These are phyloP conservation scores for Sugiyamaella grinbergsii DNA, from an alignment of 1,139 yeast species.

Conservation along the genomic window DNA sequence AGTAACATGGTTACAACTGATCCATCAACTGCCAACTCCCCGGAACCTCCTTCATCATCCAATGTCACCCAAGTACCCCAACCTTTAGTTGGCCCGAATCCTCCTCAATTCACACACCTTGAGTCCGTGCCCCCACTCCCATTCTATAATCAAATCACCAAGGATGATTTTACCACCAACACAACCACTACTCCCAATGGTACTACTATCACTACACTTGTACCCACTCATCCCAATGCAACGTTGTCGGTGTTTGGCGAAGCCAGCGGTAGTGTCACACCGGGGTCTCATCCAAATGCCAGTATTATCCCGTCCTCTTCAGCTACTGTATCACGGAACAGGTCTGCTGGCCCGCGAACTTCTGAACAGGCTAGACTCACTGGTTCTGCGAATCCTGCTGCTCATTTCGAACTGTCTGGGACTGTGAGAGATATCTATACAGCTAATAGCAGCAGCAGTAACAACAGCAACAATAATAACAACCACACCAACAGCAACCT, in stretches of 20 bases:
- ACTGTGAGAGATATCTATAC: neutral
- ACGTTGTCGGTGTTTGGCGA: slow-evolving; percentile 23
- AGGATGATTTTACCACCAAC: slow-evolving; percentile 82
- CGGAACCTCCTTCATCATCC: slow-evolving; percentile 15
- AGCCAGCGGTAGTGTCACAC: slow-evolving; percentile 9
- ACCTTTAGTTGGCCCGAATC: slow-evolving; percentile 37
- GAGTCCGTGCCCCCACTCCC: slow-evolving; percentile 65
- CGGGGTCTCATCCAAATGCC: neutral
- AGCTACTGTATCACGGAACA: neutral
- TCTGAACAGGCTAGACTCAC: neutral
- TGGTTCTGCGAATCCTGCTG: neutral
- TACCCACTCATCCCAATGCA: slow-evolving; percentile 58
- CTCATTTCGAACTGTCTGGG: neutral
- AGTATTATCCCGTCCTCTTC: neutral
- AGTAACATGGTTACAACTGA: slow-evolving; percentile 24
- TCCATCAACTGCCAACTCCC: slow-evolving; percentile 18
- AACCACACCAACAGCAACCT: slow-evolving; percentile 1
- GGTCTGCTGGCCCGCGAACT: neutral
- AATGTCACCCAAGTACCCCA: slow-evolving; percentile 28
- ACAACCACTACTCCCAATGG: slow-evolving; percentile 91
- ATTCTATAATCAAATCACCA: slow-evolving; percentile 90
- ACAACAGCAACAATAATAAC: neutral
- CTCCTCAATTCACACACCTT: slow-evolving; percentile 30
- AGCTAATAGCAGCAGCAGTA: neutral
- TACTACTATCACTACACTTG: slow-evolving; percentile 83